phyloP scores from a whole-genome alignment of 345 rosid genomes.

The Camelina neglecta region DNA sequence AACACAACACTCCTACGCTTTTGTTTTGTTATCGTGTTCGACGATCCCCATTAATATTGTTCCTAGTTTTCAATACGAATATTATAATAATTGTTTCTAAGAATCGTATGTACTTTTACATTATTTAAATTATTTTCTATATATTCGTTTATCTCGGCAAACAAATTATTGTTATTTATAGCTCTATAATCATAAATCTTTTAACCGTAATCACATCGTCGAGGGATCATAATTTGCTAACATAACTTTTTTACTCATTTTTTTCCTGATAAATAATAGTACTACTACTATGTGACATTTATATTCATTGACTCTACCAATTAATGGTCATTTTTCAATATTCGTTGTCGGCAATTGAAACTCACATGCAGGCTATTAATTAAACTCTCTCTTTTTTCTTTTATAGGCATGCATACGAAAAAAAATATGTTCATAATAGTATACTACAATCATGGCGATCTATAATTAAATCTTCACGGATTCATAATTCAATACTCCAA shows the following conservation, averaged over 20 bases:
- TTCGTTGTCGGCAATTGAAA: conserved; percentile 39
- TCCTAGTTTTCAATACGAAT: background rate
- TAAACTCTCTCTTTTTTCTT: background rate
- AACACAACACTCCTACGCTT: background rate
- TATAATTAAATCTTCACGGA: conserved; percentile 10
- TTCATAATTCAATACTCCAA: conserved; percentile 14
- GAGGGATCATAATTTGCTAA: no score
- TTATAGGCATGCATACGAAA: conserved; percentile 35
- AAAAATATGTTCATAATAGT: conserved; percentile 31
- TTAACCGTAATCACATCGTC: no score
- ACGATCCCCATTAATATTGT: conserved; percentile 32
- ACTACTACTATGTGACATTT: background rate
- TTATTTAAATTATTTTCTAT: background rate
- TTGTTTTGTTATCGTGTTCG: conserved; percentile 38
- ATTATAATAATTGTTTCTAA: background rate
- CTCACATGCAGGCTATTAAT: conserved; percentile 38
- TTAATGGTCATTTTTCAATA: conserved; percentile 28
- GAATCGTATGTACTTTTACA: background rate
- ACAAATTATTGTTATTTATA: no score
- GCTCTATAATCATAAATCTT: no score
- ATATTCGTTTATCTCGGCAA: no score
- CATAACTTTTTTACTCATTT: background rate
- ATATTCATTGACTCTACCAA: conserved; percentile 6
- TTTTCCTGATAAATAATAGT: background rate
- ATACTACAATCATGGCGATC: conserved; percentile 34